Percentiles rank a stretch among this genome's conserved stretches.
phyloP scores from a whole-genome alignment of 164 flowering plant species.

The Sedum album region DNA sequence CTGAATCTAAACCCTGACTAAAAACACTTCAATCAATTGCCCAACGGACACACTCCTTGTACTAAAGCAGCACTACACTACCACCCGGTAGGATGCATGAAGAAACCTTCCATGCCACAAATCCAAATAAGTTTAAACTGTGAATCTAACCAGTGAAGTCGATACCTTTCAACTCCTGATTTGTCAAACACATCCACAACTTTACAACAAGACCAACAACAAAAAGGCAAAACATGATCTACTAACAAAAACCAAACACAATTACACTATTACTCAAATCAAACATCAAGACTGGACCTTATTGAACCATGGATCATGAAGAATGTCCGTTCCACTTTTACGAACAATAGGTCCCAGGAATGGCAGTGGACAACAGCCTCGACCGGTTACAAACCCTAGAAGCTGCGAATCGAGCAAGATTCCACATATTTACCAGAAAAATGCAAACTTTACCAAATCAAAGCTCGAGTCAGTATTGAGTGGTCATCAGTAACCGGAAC shows the following conservation, averaged over 20 bases:
- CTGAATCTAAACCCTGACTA: not conserved
- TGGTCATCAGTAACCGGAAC: not conserved
- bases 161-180: not conserved
- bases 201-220: not conserved
- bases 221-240: not conserved
- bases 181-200: not conserved
- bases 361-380: slow-evolving; percentile 49
- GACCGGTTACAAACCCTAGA: slow-evolving; percentile 30
- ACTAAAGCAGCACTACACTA: not conserved
- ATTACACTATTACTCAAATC: no score
- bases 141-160: not conserved
- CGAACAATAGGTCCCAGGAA: slow-evolving; percentile 83
- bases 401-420: slow-evolving; percentile 19
- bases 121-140: not conserved
- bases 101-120: not conserved
- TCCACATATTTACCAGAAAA: not conserved
- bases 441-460: not conserved
- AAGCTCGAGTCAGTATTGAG: not conserved
- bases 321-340: slow-evolving; percentile 96
- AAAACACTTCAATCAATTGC: not conserved
- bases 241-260: not conserved
- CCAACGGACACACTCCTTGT: not conserved
- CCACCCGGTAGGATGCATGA: no score
- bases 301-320: slow-evolving; percentile 98
- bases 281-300: slow-evolving; percentile 60